A percentile compares a stretch with the other conserved stretches of the same genome.
These are phyloP conservation scores for Psilocybe azurescens DNA, from an alignment of 768 basidiomycete genomes.

Conservation along the genomic window DNA sequence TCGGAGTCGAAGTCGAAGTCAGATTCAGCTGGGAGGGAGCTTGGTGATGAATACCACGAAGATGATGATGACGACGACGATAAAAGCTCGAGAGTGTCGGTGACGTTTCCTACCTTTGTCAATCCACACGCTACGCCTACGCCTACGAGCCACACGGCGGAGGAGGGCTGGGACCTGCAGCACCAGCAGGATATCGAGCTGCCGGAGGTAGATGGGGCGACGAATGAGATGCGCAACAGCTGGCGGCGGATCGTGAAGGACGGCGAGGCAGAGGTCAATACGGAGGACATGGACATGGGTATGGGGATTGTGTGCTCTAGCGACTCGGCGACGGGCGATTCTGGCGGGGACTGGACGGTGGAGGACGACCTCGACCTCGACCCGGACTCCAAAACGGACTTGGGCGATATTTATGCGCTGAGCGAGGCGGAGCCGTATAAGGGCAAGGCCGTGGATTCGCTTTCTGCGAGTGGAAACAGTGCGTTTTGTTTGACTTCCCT, in stretches of 20 bases:
- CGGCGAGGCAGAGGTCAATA: too few species aligned
- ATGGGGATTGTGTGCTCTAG: not conserved
- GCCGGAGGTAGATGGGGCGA: not conserved
- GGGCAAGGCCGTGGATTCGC: not conserved
- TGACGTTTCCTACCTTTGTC: constrained; percentile 39
- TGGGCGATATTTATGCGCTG: constrained; percentile 16
- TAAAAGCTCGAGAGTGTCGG: constrained; percentile 33
- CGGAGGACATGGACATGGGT: constrained; percentile 3
- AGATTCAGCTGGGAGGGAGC: not conserved
- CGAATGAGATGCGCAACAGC: not conserved
- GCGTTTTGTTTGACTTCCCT: too few species aligned
- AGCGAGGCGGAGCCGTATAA: not conserved
- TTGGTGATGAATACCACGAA: not conserved
- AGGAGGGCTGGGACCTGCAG: not conserved
- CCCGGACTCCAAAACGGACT: constrained; percentile 11
- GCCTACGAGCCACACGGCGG: not conserved
- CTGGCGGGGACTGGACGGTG: constrained; percentile 17
- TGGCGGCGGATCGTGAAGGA: constrained; percentile 9
- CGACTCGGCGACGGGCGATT: constrained; percentile 11
- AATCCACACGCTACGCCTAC: constrained; percentile 21
- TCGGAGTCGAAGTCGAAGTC: not conserved
- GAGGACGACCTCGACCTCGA: constrained; percentile 13
- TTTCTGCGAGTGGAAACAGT: not conserved
- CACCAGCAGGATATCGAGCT: not conserved
- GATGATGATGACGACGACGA: not conserved